Conservation (phyloP, 75 land plant species). For the Sequoia sempervirens region DNA sequence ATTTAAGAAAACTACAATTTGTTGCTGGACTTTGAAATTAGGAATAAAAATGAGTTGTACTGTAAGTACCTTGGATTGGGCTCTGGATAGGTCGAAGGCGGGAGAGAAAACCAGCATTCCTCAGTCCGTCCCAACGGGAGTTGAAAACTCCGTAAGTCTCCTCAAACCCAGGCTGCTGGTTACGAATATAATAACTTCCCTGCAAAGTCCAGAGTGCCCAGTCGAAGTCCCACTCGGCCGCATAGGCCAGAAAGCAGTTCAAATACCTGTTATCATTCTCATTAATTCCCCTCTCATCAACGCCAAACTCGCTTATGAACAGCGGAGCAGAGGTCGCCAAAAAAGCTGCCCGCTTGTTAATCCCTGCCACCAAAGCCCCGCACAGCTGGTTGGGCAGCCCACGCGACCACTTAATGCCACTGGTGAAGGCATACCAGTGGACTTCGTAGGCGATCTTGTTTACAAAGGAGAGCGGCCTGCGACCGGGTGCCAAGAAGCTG, state of each 20-base stretch:
- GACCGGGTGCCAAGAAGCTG: conserved; percentile 12
- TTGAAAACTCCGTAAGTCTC: conserved; percentile 5
- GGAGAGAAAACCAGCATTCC: background rate
- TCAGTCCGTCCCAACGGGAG: background rate
- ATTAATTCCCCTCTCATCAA: conserved; percentile 22
- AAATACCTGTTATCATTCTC: conserved; percentile 28
- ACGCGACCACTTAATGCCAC: conserved; percentile 13
- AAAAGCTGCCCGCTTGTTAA: conserved; percentile 12
- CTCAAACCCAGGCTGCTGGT: background rate
- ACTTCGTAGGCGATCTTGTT: conserved; percentile 39
- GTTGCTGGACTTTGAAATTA: background rate
- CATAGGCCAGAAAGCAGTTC: conserved; percentile 31
- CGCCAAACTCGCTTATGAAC: conserved; percentile 35
- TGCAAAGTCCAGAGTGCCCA: conserved; percentile 67
- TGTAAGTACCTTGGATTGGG: conserved; percentile 1
- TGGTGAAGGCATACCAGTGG: conserved; percentile 43
- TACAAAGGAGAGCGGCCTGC: conserved; percentile 2
- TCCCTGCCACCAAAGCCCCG: background rate
- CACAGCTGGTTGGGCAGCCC: conserved; percentile 23
- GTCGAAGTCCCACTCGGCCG: conserved; percentile 34
- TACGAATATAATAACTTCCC: conserved; percentile 39
- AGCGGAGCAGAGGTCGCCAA: conserved; percentile 17
- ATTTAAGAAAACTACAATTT: no score
- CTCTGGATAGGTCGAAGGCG: background rate
- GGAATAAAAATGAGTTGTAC: background rate